These are phyloP conservation scores for Magnusiomyces tetraspermus DNA, from an alignment of 1,139 yeast genomes.

Conservation along the genomic window DNA sequence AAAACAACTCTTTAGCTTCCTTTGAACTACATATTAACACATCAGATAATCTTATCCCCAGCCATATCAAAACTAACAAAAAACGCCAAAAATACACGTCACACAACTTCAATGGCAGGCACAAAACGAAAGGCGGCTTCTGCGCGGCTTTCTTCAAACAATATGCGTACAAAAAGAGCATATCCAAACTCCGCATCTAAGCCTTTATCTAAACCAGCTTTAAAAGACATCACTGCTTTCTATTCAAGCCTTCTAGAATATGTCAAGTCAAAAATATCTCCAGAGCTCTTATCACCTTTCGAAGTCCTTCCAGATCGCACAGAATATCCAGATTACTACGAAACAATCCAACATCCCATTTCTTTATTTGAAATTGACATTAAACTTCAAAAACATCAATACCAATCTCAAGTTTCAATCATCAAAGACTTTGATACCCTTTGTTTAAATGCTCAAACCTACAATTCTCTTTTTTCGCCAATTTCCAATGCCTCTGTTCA, in stretches of 20 bases:
- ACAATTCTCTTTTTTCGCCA: not conserved
- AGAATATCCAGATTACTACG: constrained; percentile 3
- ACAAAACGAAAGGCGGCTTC: not conserved
- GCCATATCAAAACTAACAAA: too few relatives aligned
- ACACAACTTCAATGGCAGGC: not conserved
- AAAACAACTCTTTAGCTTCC: too few relatives aligned
- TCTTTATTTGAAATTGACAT: not conserved
- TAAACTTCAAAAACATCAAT: not conserved
- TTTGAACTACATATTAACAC: too few relatives aligned
- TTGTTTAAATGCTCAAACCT: constrained; percentile 3
- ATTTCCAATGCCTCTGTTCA: not conserved
- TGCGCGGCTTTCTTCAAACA: not conserved
- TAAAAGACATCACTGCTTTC: not conserved
- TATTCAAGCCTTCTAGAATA: not conserved
- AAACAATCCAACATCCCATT: not conserved
- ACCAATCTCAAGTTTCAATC: not conserved
- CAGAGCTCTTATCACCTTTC: not conserved
- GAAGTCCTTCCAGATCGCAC: not conserved
- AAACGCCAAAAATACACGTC: not conserved
- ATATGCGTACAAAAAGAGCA: not conserved
- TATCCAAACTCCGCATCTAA: too few relatives aligned
- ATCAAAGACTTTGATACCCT: not conserved
- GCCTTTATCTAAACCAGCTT: too few relatives aligned
- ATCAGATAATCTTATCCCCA: too few relatives aligned
- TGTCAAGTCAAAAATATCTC: not conserved